Base-by-base conservation (phyloP, 2,329 filamentous ascomycete genomes). In the Aspergillus clavatus region DNA sequence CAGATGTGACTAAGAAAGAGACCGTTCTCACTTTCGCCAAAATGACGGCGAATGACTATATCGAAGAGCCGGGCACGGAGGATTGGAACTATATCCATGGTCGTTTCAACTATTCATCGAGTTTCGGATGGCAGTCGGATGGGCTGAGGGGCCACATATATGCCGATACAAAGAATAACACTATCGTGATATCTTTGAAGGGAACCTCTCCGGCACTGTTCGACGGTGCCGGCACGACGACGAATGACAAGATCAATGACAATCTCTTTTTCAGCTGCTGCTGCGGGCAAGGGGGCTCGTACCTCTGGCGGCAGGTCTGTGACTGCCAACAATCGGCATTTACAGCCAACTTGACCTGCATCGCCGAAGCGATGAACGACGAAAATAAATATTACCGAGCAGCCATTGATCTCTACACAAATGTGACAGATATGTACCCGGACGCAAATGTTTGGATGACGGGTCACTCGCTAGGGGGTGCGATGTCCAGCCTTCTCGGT, bases 201-300 rank as follows among this genome's bases (percentile, higher is more conserved):
- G 93, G 91, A 43, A 96, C 90, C 0, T 87, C 84, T 1, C 81
- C 85, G 2, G 91, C 93, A 10, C 83, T 97, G 3, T 97, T 96
- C 62, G 91, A 97, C 65, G 93, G 93, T n/a, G 87, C 91, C 28
- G 91, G 90, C 41, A 97, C 93, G 1, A 97, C 91, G 0, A 95
- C 89, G 21, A 95, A 95, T 56, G 93, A 98, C 72, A 98, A 98
- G 72, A 76, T 90, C 60, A 98, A 97, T 65, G 93, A 98, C 69
- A 98, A 98, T 63, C 76, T 98, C 7, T 95, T 95, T 69, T 96
- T 96, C 72, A 95, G 90, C 62, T 98, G 93, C 71, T 98, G 93
- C 68, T 98, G 93, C 69, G 93, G 83, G 3, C 89, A 96, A 69
- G 90, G 94, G 58, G 89, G 90, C 0, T 88, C 89, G 53, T 89